Conservation (phyloP, 2,329 filamentous ascomycete genomes). For the Colletotrichum musicola region DNA sequence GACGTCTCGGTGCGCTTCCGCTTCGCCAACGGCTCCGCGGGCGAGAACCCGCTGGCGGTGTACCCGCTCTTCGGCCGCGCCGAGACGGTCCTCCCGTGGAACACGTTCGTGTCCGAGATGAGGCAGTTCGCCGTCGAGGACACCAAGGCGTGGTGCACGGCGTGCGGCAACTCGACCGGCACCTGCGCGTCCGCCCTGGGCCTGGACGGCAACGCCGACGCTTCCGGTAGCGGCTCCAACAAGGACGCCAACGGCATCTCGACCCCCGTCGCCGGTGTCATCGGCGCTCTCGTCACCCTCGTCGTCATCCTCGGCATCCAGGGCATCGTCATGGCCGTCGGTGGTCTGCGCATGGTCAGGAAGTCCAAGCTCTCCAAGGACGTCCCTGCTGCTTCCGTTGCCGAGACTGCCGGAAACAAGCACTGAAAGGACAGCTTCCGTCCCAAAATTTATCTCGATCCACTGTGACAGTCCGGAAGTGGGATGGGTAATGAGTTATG, state of each 20-base stretch:
- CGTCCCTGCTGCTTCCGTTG: not conserved
- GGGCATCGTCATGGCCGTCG: slow-evolving; percentile 56
- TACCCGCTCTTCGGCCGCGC: slow-evolving; percentile 73
- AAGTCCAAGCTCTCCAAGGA: slow-evolving; percentile 54
- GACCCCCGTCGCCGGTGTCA: slow-evolving; percentile 82
- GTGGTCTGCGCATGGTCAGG: slow-evolving; percentile 61
- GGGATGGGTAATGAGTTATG: slow-evolving; percentile 7
- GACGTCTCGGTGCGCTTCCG: slow-evolving; percentile 72
- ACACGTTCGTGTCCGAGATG: slow-evolving; percentile 74
- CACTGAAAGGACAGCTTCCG: not conserved
- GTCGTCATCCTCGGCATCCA: slow-evolving; percentile 62
- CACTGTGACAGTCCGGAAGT: not conserved
- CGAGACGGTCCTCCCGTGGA: slow-evolving; percentile 72
- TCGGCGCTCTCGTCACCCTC: slow-evolving; percentile 77
- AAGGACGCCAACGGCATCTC: slow-evolving; percentile 66
- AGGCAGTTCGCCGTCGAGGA: slow-evolving; percentile 74
- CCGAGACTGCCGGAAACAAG: slow-evolving; percentile 20
- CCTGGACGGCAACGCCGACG: slow-evolving; percentile 43
- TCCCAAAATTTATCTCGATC: too few species aligned
- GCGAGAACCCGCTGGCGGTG: slow-evolving; percentile 61
- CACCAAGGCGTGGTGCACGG: slow-evolving; percentile 77
- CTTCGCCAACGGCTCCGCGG: slow-evolving; percentile 70
- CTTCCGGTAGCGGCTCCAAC: slow-evolving; percentile 43
- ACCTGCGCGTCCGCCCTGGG: slow-evolving; percentile 63
- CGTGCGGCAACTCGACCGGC: slow-evolving; percentile 80